phyloP scores from a whole-genome alignment of 2,329 filamentous ascomycete species.

The Scortechinia acanthostroma region DNA sequence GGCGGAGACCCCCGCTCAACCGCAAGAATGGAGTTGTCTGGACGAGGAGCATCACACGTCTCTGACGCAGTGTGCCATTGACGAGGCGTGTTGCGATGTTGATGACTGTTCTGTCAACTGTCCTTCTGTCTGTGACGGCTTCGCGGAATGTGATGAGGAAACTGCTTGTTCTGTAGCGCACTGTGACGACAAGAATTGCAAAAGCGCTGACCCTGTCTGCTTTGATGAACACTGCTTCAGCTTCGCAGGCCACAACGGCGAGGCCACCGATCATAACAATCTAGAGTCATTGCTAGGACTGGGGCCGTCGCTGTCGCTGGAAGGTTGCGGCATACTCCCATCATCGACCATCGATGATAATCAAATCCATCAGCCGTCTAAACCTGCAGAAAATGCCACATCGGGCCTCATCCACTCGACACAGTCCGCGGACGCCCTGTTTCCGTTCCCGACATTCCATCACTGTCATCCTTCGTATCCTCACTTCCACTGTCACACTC shows the following conservation, averaged over 20 bases:
- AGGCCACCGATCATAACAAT: not conserved
- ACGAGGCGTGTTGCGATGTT: slow-evolving; percentile 25
- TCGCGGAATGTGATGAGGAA: slow-evolving; percentile 24
- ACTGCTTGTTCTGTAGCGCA: slow-evolving; percentile 18
- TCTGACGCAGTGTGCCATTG: slow-evolving; percentile 14
- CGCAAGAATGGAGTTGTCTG: slow-evolving; percentile 7
- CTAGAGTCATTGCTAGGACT: not conserved
- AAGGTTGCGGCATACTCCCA: not conserved
- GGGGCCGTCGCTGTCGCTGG: not conserved
- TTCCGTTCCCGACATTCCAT: too few species aligned
- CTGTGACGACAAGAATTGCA: slow-evolving; percentile 11
- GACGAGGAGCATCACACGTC: slow-evolving; percentile 16
- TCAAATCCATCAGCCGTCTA: not conserved
- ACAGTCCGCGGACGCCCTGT: too few species aligned
- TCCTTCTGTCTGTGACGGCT: slow-evolving; percentile 27
- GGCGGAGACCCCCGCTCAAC: not conserved
- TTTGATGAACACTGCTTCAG: slow-evolving; percentile 25
- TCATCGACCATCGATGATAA: not conserved
- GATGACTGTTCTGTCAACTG: slow-evolving; percentile 25
- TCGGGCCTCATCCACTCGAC: not conserved
- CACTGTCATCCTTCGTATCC: not conserved
- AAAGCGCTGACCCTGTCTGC: slow-evolving; percentile 20
- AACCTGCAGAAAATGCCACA: not conserved
- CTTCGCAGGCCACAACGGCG: not conserved
- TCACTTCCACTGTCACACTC: not conserved